These are phyloP conservation scores for Haematococcus lacustris DNA, from an alignment of 139 green algal species.

Conservation along the genomic window DNA sequence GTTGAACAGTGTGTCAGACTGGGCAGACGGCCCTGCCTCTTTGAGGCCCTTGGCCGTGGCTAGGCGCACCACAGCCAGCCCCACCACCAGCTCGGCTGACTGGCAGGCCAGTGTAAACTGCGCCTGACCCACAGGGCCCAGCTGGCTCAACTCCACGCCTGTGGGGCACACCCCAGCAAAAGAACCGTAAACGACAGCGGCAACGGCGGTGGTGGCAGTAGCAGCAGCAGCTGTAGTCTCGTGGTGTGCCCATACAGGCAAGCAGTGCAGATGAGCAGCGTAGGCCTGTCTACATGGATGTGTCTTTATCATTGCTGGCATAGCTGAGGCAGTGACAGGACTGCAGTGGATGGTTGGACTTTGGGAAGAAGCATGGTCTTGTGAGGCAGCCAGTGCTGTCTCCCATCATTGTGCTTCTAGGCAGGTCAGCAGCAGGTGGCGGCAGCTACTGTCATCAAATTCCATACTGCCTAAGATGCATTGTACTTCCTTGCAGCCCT, in stretches of 20 bases:
- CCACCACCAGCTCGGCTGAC: slow-evolving; percentile 48
- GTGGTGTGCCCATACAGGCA: background rate
- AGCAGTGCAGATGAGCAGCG: background rate
- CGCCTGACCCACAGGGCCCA: background rate
- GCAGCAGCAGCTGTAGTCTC: background rate
- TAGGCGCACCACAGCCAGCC: slow-evolving; percentile 40
- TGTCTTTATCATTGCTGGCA: background rate
- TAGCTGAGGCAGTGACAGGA: background rate
- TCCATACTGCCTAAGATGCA: too few species aligned
- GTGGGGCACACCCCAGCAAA: background rate
- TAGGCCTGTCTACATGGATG: background rate
- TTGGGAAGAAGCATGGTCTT: background rate
- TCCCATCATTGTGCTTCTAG: background rate
- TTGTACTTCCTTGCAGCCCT: background rate
- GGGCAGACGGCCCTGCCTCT: background rate
- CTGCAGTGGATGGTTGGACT: background rate
- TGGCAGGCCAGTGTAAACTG: slow-evolving; percentile 28
- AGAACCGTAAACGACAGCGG: too few species aligned
- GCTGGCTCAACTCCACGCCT: background rate
- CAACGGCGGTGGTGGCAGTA: background rate
- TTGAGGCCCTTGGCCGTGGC: slow-evolving; percentile 20
- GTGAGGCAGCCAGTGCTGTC: background rate
- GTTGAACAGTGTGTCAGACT: slow-evolving; percentile 18
- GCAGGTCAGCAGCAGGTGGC: too few species aligned
- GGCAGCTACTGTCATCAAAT: too few species aligned